These are phyloP conservation scores for Dothiorella sarmentorum DNA, from an alignment of 2,329 filamentous ascomycete genomes.

Conservation along the genomic window DNA sequence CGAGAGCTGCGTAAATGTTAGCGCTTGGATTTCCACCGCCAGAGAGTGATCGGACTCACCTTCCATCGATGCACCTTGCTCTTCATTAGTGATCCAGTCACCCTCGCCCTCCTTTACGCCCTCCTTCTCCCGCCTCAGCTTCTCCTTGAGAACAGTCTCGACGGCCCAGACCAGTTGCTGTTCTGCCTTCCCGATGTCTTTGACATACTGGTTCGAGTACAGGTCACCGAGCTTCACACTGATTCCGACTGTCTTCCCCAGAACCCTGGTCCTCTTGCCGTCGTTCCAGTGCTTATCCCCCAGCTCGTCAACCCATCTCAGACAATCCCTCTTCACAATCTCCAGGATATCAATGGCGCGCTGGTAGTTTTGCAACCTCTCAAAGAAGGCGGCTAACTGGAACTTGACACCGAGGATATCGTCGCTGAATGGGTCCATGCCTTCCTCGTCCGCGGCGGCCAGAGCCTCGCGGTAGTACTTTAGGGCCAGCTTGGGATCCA, in stretches of 20 bases:
- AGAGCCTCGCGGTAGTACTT: constrained; percentile 82
- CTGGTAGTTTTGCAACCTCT: constrained; percentile 68
- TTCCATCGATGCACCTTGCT: constrained; percentile 73
- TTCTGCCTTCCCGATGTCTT: constrained; percentile 71
- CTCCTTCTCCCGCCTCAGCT: constrained; percentile 62
- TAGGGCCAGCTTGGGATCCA: constrained; percentile 72
- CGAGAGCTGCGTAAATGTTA: constrained; percentile 58
- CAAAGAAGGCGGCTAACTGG: constrained; percentile 73
- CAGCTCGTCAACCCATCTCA: constrained; percentile 47
- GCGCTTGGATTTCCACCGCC: constrained; percentile 21
- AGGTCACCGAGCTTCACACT: constrained; percentile 81
- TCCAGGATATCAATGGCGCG: constrained; percentile 75
- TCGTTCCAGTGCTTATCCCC: constrained; percentile 40
- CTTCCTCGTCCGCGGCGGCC: constrained; percentile 65
- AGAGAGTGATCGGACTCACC: constrained; percentile 39
- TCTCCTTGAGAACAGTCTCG: constrained; percentile 73
- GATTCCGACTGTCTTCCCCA: constrained; percentile 71
- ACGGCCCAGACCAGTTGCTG: constrained; percentile 76
- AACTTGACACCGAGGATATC: constrained; percentile 89
- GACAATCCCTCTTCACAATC: constrained; percentile 66
- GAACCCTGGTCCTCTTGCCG: constrained; percentile 58
- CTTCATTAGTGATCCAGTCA: constrained; percentile 65
- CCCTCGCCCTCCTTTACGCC: constrained; percentile 69
- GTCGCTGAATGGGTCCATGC: constrained; percentile 84
- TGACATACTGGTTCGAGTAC: constrained; percentile 72